These are phyloP conservation scores for Arachis stenosperma DNA, from an alignment of 306 rosid genomes.

Conservation along the genomic window DNA sequence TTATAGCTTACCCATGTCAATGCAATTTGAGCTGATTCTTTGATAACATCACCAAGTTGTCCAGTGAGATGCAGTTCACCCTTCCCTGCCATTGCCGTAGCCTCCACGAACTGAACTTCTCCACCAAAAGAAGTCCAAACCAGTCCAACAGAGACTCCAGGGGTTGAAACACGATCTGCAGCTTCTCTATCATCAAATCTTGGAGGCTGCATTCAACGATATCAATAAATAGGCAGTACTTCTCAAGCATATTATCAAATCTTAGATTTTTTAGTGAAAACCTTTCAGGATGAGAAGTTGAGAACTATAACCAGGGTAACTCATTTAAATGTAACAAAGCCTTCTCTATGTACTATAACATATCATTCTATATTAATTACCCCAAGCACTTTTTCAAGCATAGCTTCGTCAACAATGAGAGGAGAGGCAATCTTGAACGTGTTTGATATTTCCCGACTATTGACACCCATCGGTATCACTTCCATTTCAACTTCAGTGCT, in stretches of 20 bases:
- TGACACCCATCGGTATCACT: constrained; percentile 84
- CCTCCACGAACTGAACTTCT: constrained; percentile 99
- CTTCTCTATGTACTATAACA: neutral
- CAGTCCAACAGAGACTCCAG: constrained; percentile 94
- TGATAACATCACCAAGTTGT: constrained; percentile 98
- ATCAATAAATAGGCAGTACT: constrained; percentile 26
- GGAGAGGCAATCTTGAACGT: constrained; percentile 70
- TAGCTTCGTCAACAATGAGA: constrained; percentile 82
- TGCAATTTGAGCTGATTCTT: constrained; percentile 99
- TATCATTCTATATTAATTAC: constrained; percentile 56
- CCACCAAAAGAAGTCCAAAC: constrained; percentile 99
- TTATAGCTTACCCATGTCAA: constrained; percentile 87
- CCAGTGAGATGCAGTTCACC: constrained; percentile 99
- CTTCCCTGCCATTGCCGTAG: constrained; percentile 90
- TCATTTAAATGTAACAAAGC: constrained; percentile 22
- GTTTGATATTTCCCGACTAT: constrained; percentile 74
- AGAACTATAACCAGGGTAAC: constrained; percentile 24
- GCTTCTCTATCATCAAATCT: constrained; percentile 87
- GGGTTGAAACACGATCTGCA: constrained; percentile 81
- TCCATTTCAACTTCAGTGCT: constrained; percentile 98
- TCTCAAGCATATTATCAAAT: constrained; percentile 31
- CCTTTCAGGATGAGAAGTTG: constrained; percentile 13
- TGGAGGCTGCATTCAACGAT: constrained; percentile 79
- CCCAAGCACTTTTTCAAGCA: constrained; percentile 99
- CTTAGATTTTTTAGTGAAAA: constrained; percentile 11